Percentiles rank a stretch among this genome's conserved stretches.
Evolutionary conservation across 1,284 basidiomycete genomes (phyloP).

Genomic region (Testicularia cyperi): DNA sequence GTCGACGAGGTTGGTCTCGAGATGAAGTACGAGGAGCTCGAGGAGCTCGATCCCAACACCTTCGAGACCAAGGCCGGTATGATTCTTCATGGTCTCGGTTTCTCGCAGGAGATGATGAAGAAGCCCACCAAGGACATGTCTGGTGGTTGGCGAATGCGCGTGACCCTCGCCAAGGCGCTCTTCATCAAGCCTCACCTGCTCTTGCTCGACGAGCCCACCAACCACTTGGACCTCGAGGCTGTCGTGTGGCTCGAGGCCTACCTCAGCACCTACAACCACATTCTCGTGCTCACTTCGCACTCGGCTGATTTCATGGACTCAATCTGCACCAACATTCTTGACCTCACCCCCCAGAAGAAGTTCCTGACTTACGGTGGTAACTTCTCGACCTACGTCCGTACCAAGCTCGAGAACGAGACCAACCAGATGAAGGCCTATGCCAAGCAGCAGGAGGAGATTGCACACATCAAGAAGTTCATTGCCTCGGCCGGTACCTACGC

Average conservation of each 20-base stretch:
- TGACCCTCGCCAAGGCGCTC: conserved; percentile 89
- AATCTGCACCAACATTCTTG: conserved; percentile 86
- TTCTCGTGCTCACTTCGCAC: conserved; percentile 86
- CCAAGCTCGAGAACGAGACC: conserved; percentile 93
- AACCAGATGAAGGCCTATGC: conserved; percentile 99
- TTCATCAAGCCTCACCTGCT: conserved; percentile 96
- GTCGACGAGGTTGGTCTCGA: conserved; percentile 87
- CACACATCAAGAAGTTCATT: conserved; percentile 95
- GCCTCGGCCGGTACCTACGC: conserved; percentile 98
- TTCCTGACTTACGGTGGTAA: conserved; percentile 87
- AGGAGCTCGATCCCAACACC: conserved; percentile 91
- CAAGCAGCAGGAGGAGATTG: conserved; percentile 98
- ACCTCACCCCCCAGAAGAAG: conserved; percentile 85
- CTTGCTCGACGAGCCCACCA: conserved; percentile 72
- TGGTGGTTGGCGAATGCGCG: conserved; percentile 99
- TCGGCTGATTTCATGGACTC: conserved; percentile 98
- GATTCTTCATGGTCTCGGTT: conserved; percentile 95
- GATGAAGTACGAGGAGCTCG: conserved; percentile 88
- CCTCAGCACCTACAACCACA: conserved; percentile 95
- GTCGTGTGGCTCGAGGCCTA: conserved; percentile 99
- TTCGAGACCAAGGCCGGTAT: conserved; percentile 95
- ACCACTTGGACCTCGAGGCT: conserved; percentile 91
- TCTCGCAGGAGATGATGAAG: conserved; percentile 87
- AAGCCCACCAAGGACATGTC: conserved; percentile 97
- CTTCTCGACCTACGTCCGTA: conserved; percentile 93